Evolutionary conservation across 2,329 filamentous ascomycete genomes (phyloP), one percentile per base, ranked within the genome.

Genomic region (Ascomycota sp.): DNA sequence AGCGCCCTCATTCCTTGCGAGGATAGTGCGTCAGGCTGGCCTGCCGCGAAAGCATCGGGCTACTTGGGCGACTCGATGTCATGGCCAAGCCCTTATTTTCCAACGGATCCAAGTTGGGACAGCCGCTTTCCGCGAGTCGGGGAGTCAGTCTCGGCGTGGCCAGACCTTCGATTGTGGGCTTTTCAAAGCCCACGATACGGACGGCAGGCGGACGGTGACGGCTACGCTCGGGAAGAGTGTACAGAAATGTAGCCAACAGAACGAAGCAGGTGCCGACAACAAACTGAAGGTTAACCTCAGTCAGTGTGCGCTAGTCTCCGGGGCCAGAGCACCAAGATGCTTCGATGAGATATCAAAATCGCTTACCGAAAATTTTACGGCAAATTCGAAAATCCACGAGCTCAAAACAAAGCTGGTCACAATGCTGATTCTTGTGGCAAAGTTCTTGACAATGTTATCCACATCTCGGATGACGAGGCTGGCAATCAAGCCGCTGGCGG

Each of bases 361-460:
- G 61, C 77, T 56, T 65, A 91, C 82, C 38, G 71, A 69, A 19
- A 62, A 44, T 1, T 76, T 79, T 26, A 89, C 65, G 28, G 70
- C 54, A 39, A 92, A 81, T 29, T 85, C 66, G 48, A 95, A 93
- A 39, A 93, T 76, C 53, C 71, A 75, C 2, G 92, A 66, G 45
- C 83, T 93, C 30, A 80, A 79, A 10, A 94, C 40, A 38, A 85
- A 83, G 47, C 80, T 91, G 29, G 94, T 57, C 32, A 94, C 61
- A 36, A 95, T 91, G 44, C 82, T 93, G 36, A 92, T 80, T 43
- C 80, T 89, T 5, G 83, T 86, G 4, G 86, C 83, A 53, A 92
- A 85, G 47, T 89, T 93, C 60, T 91, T 92, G 34, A 81, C 75
- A 46, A 92, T 91, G 44, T 89, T 91, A 37, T 57, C 54, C 7